Evolutionary conservation across 2,329 filamentous ascomycete species (phyloP), one percentile per base, ranked within the genome.

Genomic region (Penicillium sp.): DNA sequence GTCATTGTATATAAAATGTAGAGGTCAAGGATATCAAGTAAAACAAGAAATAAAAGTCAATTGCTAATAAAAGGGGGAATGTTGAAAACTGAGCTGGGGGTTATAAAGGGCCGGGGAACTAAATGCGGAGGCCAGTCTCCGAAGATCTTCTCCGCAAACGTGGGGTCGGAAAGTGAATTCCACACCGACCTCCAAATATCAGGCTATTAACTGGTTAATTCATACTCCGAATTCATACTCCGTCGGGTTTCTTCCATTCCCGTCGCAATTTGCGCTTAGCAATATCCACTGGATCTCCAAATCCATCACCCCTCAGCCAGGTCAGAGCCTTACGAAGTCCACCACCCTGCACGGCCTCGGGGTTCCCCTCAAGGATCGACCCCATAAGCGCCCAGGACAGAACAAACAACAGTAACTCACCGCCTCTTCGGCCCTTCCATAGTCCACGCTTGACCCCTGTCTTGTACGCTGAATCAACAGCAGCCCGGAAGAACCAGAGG

Each of bases 381-480:
- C 92, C 91, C 19, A 93, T 86, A 19, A 93, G 75, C 66, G 90
- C 90, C 76, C 96, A 80, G 48, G 91, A 89, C 19, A 86, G 75
- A 17, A 93, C 89, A 69, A 97, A 93, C 4, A 97, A 78, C 78
- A 89, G 84, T 6, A 97, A 85, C 75, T 97, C 93, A 0, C 92
- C 92, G 38, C 90, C 89, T 67, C 83, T 85, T 72, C 94, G 82
- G 12, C 90, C 90, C 63, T 83, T 86, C 91, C 93, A 96, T 86
- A 91, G 91, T 1, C 91, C 84, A 35, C 88, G 81, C 85, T 97
- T 97, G 55, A 89, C 85, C n/a, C 93, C 92, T 0, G 96, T 91
- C 79, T 96, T 96, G 91, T 92, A 97, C 45, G 92, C 75, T 38
- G 86, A 90, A 72, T 96, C 90, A 31, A 96, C 80, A 59, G 89